Evolutionary conservation across 2,329 filamentous ascomycete species (phyloP), one percentile per base, ranked within the genome.

Genomic region (Epichloe aotearoae): DNA sequence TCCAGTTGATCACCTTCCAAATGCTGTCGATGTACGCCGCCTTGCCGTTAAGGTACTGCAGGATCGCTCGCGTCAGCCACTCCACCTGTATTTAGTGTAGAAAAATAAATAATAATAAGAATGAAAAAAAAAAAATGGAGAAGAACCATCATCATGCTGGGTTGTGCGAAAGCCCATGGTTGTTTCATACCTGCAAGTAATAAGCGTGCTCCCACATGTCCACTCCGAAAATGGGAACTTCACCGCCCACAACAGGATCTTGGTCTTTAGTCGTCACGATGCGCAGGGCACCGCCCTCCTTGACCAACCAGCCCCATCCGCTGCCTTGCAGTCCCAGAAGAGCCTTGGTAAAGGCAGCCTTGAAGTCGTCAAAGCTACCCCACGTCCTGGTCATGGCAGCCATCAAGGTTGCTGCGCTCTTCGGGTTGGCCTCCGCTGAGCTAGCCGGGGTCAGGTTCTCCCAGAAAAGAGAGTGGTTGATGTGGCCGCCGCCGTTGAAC

Each of bases 181-280:
- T 19, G 3, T 14, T 23, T 33, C 70, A 56, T 54, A 83, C 80
- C 74, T 88, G 87, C 17, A 94, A 69, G 63, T 95, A 95, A 64
- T 94, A 95, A 1, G 88, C 88, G 70, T 95, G 88, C 71, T 95
- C 88, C 88, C 88, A 94, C 80, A 94, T 91, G 64, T 95, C 88
- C 2, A 95, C 74, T 0, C 87, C 88, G 41, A 89, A 74, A 19
- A 95, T 69, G 8, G 84, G 83, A n/a, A 79, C 75, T 56, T 82
- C 77, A 4, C 77, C 75, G 15, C 72, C 59, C 12, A 83, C 76
- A 4, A 88, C 76, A 1, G 84, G 83, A 62, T 94, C 88, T 70
- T 95, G 88, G 63, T 95, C 88, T 65, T 88, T 88, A n/a, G 86
- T 89, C 0, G 84, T 88, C 8, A 84, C 74, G 56, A 95, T 86